These are phyloP conservation scores for Ramaria sp. DNA, from an alignment of 768 basidiomycete species.

Conservation along the genomic window DNA sequence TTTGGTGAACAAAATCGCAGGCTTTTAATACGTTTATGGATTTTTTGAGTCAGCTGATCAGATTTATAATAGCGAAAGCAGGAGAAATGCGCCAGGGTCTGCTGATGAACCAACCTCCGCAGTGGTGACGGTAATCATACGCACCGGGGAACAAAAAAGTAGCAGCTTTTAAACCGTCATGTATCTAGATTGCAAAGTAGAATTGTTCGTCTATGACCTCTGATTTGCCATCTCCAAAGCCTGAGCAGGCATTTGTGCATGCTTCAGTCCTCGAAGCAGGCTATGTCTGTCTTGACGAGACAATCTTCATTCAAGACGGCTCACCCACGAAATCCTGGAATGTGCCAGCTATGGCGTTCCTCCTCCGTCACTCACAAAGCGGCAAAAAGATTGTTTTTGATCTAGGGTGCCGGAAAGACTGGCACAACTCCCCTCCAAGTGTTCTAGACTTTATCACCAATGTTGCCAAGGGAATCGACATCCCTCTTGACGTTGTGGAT, in stretches of 20 bases:
- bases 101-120: no score
- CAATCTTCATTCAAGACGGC: constrained; percentile 26
- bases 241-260: constrained; percentile 37
- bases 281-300: constrained; percentile 26
- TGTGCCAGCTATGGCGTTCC: constrained; percentile 41
- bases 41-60: no score
- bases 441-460: constrained; percentile 20
- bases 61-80: no score
- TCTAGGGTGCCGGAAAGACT: constrained; percentile 41
- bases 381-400: constrained; percentile 38
- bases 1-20: no score
- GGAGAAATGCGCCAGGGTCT: no score
- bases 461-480: constrained; percentile 1
- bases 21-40: no score
- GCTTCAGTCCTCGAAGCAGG: constrained; percentile 50
- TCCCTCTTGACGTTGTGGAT: constrained; percentile 26
- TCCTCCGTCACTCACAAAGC: constrained; percentile 36
- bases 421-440: constrained; percentile 29
- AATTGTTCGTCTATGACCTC: no score
- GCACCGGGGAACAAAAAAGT: no score
- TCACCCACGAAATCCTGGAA: constrained; percentile 18
- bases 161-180: no score
- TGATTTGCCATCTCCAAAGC: constrained; percentile 26
- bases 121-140: no score
- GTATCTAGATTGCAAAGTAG: no score